Evolutionary conservation across 2,329 filamentous ascomycete genomes (phyloP).

Genomic region (Aspergillus eucalypticola): DNA sequence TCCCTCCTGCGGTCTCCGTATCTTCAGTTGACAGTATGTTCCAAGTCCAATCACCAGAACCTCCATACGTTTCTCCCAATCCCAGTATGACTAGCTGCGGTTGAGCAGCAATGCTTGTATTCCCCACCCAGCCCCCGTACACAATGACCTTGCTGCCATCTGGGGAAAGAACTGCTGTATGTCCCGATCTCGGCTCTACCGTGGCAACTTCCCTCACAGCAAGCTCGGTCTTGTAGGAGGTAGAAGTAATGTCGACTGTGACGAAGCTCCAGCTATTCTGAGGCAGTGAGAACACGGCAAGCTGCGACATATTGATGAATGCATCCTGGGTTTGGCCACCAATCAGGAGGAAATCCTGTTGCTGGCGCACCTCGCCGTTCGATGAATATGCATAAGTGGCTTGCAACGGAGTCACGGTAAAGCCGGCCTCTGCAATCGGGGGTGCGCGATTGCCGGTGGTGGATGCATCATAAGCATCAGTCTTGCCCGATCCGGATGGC

Average conservation of each 20-base stretch:
- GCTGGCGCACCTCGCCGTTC: constrained; percentile 64
- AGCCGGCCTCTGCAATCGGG: constrained; percentile 81
- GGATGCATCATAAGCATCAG: constrained; percentile 45
- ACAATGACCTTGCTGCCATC: constrained; percentile 78
- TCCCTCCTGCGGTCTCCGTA: constrained; percentile 42
- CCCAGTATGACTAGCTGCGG: constrained; percentile 79
- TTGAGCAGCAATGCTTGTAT: constrained; percentile 70
- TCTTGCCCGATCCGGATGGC: constrained; percentile 21
- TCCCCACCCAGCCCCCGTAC: constrained; percentile 89
- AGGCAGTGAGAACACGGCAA: constrained; percentile 82
- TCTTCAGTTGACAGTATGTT: constrained; percentile 40
- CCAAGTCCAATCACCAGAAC: constrained; percentile 48
- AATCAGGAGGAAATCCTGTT: constrained; percentile 76
- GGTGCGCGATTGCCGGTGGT: constrained; percentile 58
- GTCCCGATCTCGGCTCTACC: constrained; percentile 82
- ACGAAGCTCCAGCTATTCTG: constrained; percentile 86
- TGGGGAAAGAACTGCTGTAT: constrained; percentile 77
- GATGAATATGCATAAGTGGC: constrained; percentile 70
- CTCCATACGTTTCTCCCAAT: constrained; percentile 71
- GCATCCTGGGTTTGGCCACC: constrained; percentile 81
- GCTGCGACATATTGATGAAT: constrained; percentile 92
- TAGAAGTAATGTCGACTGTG: constrained; percentile 55
- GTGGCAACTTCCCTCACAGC: constrained; percentile 50
- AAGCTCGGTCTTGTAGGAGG: constrained; percentile 56
- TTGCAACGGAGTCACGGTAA: constrained; percentile 73